These are phyloP conservation scores for Pythium grandisporangium DNA, from an alignment of 352 stramenopile species.

Conservation along the genomic window DNA sequence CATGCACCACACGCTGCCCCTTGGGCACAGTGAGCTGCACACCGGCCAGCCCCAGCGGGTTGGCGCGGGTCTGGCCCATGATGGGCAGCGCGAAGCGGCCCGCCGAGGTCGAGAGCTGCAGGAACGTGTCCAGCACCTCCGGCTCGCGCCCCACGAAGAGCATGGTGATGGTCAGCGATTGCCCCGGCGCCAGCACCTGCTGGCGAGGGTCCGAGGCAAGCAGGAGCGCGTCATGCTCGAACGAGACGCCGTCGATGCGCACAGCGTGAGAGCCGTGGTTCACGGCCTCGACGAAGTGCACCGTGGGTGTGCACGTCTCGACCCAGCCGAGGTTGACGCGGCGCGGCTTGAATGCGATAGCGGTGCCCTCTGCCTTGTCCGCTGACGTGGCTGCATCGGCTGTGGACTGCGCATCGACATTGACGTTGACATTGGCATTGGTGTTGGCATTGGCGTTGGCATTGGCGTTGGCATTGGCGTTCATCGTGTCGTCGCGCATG, in stretches of 20 bases:
- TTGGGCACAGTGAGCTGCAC: slow-evolving; percentile 22
- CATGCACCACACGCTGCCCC: slow-evolving; percentile 18
- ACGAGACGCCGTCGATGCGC: slow-evolving; percentile 25
- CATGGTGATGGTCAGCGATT: slow-evolving; percentile 25
- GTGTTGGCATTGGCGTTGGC: no score
- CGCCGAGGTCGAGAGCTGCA: slow-evolving; percentile 34
- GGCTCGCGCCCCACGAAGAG: slow-evolving; percentile 20
- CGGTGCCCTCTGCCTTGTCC: slow-evolving; percentile 9
- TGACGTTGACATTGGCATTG: not conserved
- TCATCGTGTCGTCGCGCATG: not conserved
- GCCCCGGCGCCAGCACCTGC: slow-evolving; percentile 21
- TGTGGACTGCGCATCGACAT: not conserved
- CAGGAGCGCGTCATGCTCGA: slow-evolving; percentile 31
- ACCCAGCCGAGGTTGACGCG: slow-evolving; percentile 23
- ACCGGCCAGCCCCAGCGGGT: slow-evolving; percentile 17
- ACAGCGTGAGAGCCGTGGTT: slow-evolving; percentile 22
- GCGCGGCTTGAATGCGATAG: slow-evolving; percentile 27
- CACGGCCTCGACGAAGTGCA: slow-evolving; percentile 21
- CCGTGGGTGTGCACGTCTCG: slow-evolving; percentile 21
- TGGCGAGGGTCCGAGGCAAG: slow-evolving; percentile 23
- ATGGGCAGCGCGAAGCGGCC: slow-evolving; percentile 36
- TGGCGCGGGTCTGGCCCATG: slow-evolving; percentile 15
- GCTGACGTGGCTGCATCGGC: not conserved
- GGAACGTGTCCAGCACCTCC: slow-evolving; percentile 9
- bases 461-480: no score